A percentile compares a stretch with the other conserved stretches of the same genome.
These are phyloP conservation scores for Fusarium miscanthi DNA, from an alignment of 2,329 filamentous ascomycete genomes.

Conservation along the genomic window DNA sequence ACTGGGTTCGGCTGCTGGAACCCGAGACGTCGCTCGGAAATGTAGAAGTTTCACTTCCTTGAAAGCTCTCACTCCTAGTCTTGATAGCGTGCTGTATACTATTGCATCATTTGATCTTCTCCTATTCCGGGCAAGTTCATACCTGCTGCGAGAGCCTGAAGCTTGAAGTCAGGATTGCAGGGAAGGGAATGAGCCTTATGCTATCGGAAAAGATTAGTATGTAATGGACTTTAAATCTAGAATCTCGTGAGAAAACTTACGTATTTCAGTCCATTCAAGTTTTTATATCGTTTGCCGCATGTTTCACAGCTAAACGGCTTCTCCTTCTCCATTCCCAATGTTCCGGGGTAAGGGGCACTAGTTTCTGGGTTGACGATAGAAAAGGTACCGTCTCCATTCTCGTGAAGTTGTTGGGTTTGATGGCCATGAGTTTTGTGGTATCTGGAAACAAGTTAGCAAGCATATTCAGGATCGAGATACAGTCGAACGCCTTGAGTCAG, in stretches of 20 bases:
- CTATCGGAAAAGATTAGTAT: constrained; percentile 55
- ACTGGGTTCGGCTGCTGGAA: constrained; percentile 1
- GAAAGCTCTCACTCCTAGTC: neutral
- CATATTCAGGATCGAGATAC: neutral
- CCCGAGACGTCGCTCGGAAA: neutral
- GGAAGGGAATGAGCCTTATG: constrained; percentile 86
- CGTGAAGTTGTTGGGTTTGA: constrained; percentile 94
- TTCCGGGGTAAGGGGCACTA: constrained; percentile 92
- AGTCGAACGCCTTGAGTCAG: neutral
- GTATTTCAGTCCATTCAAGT: constrained; percentile 98
- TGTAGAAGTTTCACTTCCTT: neutral
- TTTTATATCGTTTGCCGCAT: constrained; percentile 99
- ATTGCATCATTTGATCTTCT: constrained; percentile 57
- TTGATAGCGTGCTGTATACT: constrained; percentile 4
- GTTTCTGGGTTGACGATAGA: constrained; percentile 98
- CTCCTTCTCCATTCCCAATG: constrained; percentile 99
- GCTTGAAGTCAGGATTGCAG: constrained; percentile 83
- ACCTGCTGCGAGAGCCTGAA: constrained; percentile 57
- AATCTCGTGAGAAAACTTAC: constrained; percentile 57
- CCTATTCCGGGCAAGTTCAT: constrained; percentile 57
- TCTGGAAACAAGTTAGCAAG: constrained; percentile 52
- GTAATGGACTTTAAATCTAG: neutral
- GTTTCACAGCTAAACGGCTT: constrained; percentile 98
- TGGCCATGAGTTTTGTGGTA: constrained; percentile 88
- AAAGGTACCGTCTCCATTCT: constrained; percentile 96